Evolutionary conservation across 2,329 filamentous ascomycete species (phyloP), one percentile per base, ranked within the genome.

Genomic region (Trichoderma semiorbis): DNA sequence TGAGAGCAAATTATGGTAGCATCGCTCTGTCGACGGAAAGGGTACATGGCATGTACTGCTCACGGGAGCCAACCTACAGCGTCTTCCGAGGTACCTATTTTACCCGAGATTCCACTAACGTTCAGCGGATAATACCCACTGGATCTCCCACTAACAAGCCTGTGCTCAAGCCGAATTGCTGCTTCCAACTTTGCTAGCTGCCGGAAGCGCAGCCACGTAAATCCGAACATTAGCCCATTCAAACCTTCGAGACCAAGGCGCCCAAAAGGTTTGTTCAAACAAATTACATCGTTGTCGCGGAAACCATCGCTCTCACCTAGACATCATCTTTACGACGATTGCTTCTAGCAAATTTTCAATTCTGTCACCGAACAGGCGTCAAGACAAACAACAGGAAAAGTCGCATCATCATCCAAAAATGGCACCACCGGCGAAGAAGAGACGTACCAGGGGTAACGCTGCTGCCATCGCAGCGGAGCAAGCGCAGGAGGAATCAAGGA

Each of bases 401-500:
- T 18, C 39, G 1, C 39, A 43, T 43, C 39, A 43, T 30, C 18
- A 61, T 10, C 14, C 3, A 18, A 18, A 57, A 55, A 80, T 80
- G 78, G 74, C 77, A 7, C 76, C 78, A 30, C 77, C 77, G 30
- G 73, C 75, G 36, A 79, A 79, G 71, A 78, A 77, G 71, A 72
- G 77, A 72, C 75, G 77, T 69, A 78, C 76, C 4, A 65, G 71
- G 12, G 69, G 69, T n/a, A 72, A 61, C 5, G 16, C 60, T 36
- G 69, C 55, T 8, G 69, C 72, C 16, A 62, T 58, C 2, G 65
- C 72, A 5, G 66, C 71, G 18, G 67, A 71, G 12, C 63, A 72
- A 36, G 70, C 55, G 26, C 32, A 61, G 8, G 58, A 58, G 55
- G 36, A 43, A 43, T n/a, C 58, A 16, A 62, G 43, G 5, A 30